Conservation (phyloP, 805 yeast genomes). For the Lachancea waltii region DNA sequence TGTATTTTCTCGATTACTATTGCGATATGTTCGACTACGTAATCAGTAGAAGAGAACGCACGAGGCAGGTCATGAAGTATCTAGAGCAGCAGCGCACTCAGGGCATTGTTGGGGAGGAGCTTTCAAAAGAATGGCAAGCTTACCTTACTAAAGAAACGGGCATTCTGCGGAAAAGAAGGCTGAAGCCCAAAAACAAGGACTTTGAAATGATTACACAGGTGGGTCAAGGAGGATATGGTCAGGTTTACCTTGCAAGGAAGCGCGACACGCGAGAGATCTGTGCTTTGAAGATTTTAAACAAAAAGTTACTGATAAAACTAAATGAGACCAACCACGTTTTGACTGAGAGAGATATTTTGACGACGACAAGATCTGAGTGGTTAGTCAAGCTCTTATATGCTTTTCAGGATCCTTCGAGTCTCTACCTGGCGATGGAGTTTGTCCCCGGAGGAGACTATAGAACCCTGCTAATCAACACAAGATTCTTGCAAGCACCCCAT, state of each 20-base stretch:
- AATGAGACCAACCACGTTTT: constrained; percentile 94
- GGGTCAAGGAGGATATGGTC: constrained; percentile 99
- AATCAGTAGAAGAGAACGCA: constrained; percentile 76
- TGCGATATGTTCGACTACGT: constrained; percentile 94
- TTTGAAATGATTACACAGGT: constrained; percentile 96
- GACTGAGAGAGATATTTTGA: constrained; percentile 92
- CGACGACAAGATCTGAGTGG: constrained; percentile 97
- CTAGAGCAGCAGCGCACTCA: constrained; percentile 34
- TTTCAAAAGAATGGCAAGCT: constrained; percentile 61
- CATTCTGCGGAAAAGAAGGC: constrained; percentile 76
- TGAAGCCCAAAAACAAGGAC: constrained; percentile 90
- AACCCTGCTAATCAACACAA: constrained; percentile 87
- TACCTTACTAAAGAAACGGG: constrained; percentile 83
- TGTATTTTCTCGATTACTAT: constrained; percentile 90
- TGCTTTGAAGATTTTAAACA: constrained; percentile 88
- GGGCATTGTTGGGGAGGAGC: constrained; percentile 34
- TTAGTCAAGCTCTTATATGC: constrained; percentile 88
- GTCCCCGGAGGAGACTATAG: constrained; percentile 99
- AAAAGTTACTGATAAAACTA: constrained; percentile 74
- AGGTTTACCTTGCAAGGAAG: constrained; percentile 92
- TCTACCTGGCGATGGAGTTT: constrained; percentile 95
- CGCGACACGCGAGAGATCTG: constrained; percentile 92
- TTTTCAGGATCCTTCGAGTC: constrained; percentile 85
- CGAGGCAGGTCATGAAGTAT: constrained; percentile 59
- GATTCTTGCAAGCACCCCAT: constrained; percentile 87